A percentile compares a stretch with the other conserved stretches of the same genome.
These are phyloP conservation scores for Bretschneidera sinensis DNA, from an alignment of 345 rosid genomes.

Conservation along the genomic window DNA sequence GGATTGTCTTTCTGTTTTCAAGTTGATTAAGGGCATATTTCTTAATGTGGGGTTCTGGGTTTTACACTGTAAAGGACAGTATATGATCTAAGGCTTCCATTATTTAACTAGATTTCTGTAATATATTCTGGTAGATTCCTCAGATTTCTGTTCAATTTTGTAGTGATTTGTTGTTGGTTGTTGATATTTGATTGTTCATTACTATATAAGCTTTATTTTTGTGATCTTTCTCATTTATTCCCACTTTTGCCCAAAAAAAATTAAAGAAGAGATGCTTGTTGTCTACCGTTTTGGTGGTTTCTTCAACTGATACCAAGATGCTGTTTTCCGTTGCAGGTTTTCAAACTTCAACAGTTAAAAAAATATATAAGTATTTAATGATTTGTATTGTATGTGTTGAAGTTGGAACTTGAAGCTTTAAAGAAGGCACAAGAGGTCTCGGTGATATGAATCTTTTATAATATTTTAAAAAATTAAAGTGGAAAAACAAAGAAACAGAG, in stretches of 20 bases:
- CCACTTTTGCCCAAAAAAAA: slow-evolving; percentile 15
- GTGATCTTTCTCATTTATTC: slow-evolving; percentile 37
- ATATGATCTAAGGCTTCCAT: slow-evolving; percentile 15
- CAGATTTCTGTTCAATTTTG: slow-evolving; percentile 35
- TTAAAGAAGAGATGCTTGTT: slow-evolving; percentile 58
- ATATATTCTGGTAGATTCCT: slow-evolving; percentile 39
- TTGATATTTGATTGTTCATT: slow-evolving; percentile 36
- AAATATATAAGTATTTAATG: slow-evolving; percentile 13
- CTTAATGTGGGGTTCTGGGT: slow-evolving; percentile 26
- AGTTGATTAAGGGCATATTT: slow-evolving; percentile 18
- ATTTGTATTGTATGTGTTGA: slow-evolving; percentile 35
- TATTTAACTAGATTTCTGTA: slow-evolving; percentile 29
- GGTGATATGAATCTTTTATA: slow-evolving; percentile 24
- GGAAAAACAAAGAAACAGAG: slow-evolving; percentile 27
- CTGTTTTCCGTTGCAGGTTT: slow-evolving; percentile 79
- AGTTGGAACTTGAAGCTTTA: slow-evolving; percentile 61
- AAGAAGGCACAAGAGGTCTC: slow-evolving; percentile 22
- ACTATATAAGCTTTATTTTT: slow-evolving; percentile 13
- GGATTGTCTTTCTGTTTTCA: slow-evolving; percentile 36
- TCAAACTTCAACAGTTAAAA: slow-evolving; percentile 52
- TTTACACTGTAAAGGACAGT: slow-evolving; percentile 10
- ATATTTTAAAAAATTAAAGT: slow-evolving; percentile 18
- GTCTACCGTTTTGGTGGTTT: slow-evolving; percentile 73
- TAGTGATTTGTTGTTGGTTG: slow-evolving; percentile 37
- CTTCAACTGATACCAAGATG: slow-evolving; percentile 73